phyloP scores from a whole-genome alignment of 2,329 filamentous ascomycete genomes.

The Sporothrix mexicana region DNA sequence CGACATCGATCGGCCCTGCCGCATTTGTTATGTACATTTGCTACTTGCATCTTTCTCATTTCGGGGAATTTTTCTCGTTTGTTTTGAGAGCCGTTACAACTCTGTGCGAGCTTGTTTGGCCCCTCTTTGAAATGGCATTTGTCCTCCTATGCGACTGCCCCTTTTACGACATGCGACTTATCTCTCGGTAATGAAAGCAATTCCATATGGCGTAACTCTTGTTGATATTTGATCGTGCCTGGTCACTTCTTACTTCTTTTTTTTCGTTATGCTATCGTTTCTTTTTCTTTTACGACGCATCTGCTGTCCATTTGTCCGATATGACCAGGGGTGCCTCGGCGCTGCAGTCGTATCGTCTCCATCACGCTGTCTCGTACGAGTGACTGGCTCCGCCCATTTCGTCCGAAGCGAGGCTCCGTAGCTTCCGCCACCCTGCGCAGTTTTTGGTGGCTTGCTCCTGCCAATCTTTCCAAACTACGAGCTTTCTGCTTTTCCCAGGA shows the following conservation, averaged over 20 bases:
- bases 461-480: not conserved
- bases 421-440: constrained; percentile 13
- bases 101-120: constrained; percentile 22
- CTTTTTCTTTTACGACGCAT: not conserved
- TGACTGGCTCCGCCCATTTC: constrained; percentile 17
- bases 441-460: not conserved
- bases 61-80: constrained; percentile 22
- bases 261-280: not conserved
- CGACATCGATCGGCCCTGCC: constrained; percentile 19
- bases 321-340: not conserved
- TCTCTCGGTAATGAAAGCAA: not conserved
- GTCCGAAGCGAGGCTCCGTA: constrained; percentile 27
- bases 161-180: not conserved
- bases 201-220: not conserved
- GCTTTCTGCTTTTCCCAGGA: not conserved
- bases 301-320: not conserved
- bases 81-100: constrained; percentile 20
- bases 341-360: constrained; percentile 10
- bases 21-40: constrained; percentile 9
- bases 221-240: not conserved
- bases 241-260: not conserved
- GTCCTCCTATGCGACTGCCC: not conserved
- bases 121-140: not conserved
- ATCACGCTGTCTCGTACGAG: constrained; percentile 20
- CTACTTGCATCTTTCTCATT: not conserved